phyloP scores from a whole-genome alignment of 352 stramenopile species.

The Pythium rishiriense region DNA sequence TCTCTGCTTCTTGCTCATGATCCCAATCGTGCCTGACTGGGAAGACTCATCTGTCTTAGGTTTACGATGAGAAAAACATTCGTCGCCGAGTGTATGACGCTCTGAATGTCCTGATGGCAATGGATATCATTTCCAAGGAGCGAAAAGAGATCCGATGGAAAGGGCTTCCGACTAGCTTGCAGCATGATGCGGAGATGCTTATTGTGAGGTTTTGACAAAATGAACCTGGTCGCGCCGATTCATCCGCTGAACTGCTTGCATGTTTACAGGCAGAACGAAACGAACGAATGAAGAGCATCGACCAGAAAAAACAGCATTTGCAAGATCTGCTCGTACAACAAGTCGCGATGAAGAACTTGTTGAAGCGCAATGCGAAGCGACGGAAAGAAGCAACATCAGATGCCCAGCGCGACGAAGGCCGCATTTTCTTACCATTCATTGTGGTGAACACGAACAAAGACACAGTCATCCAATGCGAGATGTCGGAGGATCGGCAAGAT shows the following conservation, averaged over 20 bases:
- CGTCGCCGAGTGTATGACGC: slow-evolving; percentile 96
- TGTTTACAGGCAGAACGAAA: slow-evolving; percentile 65
- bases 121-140: slow-evolving; percentile 98
- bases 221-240: too few species aligned
- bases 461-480: slow-evolving; percentile 96
- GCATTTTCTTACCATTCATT: slow-evolving; percentile 96
- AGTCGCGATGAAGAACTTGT: slow-evolving; percentile 94
- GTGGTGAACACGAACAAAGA: slow-evolving; percentile 94
- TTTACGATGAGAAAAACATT: slow-evolving; percentile 97
- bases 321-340: slow-evolving; percentile 92
- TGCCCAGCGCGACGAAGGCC: slow-evolving; percentile 62
- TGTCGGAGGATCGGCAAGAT: slow-evolving; percentile 93
- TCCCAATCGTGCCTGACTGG: neutral
- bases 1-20: neutral
- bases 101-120: slow-evolving; percentile 97
- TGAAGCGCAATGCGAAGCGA: slow-evolving; percentile 84
- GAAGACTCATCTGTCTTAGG: slow-evolving; percentile 31
- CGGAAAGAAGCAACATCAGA: slow-evolving; percentile 49
- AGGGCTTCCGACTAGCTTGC: slow-evolving; percentile 73
- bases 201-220: too few species aligned
- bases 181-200: slow-evolving; percentile 88
- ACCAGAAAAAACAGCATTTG: slow-evolving; percentile 90
- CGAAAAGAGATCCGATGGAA: slow-evolving; percentile 92
- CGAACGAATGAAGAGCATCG: slow-evolving; percentile 76
- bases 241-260: neutral